A percentile compares a stretch with the other conserved stretches of the same genome.
phyloP scores from a whole-genome alignment of 2,329 filamentous ascomycete species.

The Kalaharituber pfeilii region DNA sequence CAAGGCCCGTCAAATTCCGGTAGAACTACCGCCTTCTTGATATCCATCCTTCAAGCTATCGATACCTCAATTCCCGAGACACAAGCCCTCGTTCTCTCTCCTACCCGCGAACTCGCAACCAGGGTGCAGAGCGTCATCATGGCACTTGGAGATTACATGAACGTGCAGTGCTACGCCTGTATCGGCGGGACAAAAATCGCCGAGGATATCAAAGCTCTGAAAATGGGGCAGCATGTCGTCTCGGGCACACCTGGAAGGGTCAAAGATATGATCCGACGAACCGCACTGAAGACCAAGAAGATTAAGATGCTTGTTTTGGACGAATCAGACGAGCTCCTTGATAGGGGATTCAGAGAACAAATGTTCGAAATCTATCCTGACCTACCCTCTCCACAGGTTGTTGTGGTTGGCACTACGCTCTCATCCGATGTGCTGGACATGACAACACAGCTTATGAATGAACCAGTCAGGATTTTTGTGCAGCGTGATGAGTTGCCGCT shows the following conservation, averaged over 20 bases:
- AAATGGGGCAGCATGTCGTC: constrained; percentile 94
- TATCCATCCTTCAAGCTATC: constrained; percentile 90
- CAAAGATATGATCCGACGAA: constrained; percentile 62
- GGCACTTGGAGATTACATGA: constrained; percentile 99
- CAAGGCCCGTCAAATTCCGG: constrained; percentile 94
- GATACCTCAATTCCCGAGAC: constrained; percentile 84
- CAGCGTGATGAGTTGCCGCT: constrained; percentile 98
- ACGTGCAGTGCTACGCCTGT: constrained; percentile 95
- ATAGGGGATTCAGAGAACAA: constrained; percentile 91
- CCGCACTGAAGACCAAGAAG: constrained; percentile 52
- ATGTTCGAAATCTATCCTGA: constrained; percentile 99
- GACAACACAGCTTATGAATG: constrained; percentile 99
- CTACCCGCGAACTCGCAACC: constrained; percentile 87
- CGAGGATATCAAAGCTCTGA: constrained; percentile 92
- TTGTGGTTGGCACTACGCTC: constrained; percentile 88
- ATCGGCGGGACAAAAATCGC: constrained; percentile 96
- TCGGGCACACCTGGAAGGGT: constrained; percentile 95
- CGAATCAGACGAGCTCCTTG: constrained; percentile 63
- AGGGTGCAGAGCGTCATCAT: constrained; percentile 98
- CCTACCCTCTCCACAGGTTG: constrained; percentile 92
- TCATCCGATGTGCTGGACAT: constrained; percentile 97
- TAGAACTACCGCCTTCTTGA: constrained; percentile 92
- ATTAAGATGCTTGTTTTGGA: constrained; percentile 68
- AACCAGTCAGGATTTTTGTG: constrained; percentile 87
- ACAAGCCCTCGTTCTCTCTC: constrained; percentile 86